Evolutionary conservation across 345 rosid species (phyloP), one percentile per base, ranked within the genome.

Genomic region (Heritiera littoralis): DNA sequence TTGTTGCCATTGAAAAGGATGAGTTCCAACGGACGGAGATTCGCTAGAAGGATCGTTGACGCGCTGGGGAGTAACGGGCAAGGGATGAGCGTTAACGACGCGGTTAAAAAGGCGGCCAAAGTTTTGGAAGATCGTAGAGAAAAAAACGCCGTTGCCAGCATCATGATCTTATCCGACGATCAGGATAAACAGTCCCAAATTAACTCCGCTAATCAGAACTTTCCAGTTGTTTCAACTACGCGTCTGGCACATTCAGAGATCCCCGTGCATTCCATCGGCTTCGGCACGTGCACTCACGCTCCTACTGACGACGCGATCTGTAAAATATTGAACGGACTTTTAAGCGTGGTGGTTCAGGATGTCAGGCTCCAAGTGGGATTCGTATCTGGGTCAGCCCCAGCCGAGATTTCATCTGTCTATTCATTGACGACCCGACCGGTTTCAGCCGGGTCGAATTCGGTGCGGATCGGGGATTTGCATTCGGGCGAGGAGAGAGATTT

Each of bases 81-180:
- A 80, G 89, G 90, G 38, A 90, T 88, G 89, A 85, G 81, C 56
- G 90, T 86, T 2, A 88, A 68, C 83, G 98, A 92, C 86, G 98
- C 98, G 77, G 86, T 93, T 14, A 92, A 91, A 60, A 95, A 95
- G 83, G 98, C 98, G 20, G 93, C 88, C 40, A 92, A 93, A 76
- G 95, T 95, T 77, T 83, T 93, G 6, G 97, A 92, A 43, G 98
- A 95, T 85, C 93, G 98, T 73, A 90, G 95, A 48, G 88, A 87
- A 84, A 87, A 76, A 87, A 95, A 95, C 83, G 90, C 92, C 18
- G 78, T 84, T 28, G 80, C 97, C 60, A 86, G 83, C 75, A 85
- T 95, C 55, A 72, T 93, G 48, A 82, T 93, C 65, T 71, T 92
- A 32, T 88, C 95, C 9, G 92, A 86, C 82, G 89, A 89, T 72